Evolutionary conservation across 306 rosid genomes (phyloP).

Genomic region (Styphnolobium japonicum): DNA sequence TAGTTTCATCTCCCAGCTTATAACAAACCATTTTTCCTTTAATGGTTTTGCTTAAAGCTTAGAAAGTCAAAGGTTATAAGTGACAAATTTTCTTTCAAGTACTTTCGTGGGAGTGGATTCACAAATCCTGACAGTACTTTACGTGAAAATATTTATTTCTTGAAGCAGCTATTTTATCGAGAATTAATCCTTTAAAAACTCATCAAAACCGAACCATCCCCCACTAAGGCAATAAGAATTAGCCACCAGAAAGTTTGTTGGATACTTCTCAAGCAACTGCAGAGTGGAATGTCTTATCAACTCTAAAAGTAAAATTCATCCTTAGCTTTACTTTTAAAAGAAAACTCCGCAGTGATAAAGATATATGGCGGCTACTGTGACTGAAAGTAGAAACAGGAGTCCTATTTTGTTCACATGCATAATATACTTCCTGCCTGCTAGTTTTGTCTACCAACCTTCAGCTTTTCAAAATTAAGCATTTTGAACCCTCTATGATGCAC

Average conservation of each 20-base stretch:
- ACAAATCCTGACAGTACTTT: too few species aligned
- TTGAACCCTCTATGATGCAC: too few species aligned
- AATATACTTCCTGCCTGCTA: background rate
- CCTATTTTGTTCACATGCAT: conserved; percentile 26
- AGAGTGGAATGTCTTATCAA: conserved; percentile 36
- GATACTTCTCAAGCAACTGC: conserved; percentile 30
- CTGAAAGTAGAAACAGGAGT: conserved; percentile 31
- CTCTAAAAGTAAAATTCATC: conserved; percentile 32
- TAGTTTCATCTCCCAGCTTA: background rate
- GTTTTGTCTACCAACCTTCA: conserved; percentile 11
- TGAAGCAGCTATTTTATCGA: background rate
- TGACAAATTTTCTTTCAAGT: too few species aligned
- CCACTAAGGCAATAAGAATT: background rate
- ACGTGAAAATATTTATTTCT: background rate
- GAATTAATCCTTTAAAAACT: background rate
- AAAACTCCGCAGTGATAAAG: conserved; percentile 16
- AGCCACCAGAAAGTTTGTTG: conserved; percentile 27
- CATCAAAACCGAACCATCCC: conserved; percentile 12
- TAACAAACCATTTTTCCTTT: background rate
- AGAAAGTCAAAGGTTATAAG: background rate
- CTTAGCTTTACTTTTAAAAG: conserved; percentile 28
- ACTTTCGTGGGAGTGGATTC: too few species aligned
- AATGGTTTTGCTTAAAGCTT: background rate
- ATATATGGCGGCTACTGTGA: conserved; percentile 28
- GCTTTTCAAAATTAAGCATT: conserved; percentile 18